These are phyloP conservation scores for Blastomyces parvus DNA, from an alignment of 2,329 filamentous ascomycete genomes.

Conservation along the genomic window DNA sequence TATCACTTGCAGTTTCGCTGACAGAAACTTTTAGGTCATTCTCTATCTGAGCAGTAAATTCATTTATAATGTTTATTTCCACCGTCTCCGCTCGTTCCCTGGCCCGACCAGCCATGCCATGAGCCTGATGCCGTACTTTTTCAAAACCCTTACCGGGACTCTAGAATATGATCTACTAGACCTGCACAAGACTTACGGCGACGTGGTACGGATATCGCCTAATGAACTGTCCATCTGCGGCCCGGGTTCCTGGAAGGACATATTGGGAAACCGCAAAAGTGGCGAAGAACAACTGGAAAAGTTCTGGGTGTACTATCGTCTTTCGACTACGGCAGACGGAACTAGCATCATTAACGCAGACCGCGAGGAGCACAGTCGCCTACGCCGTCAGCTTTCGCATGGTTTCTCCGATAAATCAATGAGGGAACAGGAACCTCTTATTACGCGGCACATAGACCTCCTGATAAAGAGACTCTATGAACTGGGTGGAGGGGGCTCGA, in stretches of 20 bases:
- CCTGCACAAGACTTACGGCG: conserved; percentile 23
- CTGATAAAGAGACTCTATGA: conserved; percentile 23
- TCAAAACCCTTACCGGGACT: conserved; percentile 14
- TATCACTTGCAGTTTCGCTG: neutral
- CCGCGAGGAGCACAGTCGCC: conserved; percentile 20
- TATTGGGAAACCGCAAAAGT: conserved; percentile 19
- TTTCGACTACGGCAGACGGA: neutral
- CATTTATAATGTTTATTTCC: conserved; percentile 22
- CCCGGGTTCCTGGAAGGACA: conserved; percentile 23
- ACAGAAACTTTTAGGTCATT: neutral
- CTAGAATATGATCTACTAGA: conserved; percentile 19
- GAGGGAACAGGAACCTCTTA: conserved; percentile 27
- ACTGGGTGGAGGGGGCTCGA: conserved; percentile 10
- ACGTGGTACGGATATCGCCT: conserved; percentile 24
- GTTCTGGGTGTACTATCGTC: conserved; percentile 15
- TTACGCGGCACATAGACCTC: conserved; percentile 26
- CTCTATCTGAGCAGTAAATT: neutral
- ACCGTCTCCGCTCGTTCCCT: conserved; percentile 20
- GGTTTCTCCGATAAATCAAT: conserved; percentile 36
- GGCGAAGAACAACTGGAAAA: conserved; percentile 19
- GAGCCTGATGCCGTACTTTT: conserved; percentile 15
- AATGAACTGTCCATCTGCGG: conserved; percentile 21
- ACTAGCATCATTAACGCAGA: conserved; percentile 14
- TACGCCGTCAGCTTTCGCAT: conserved; percentile 25
- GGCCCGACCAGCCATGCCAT: conserved; percentile 16